A percentile compares a stretch with the other conserved stretches of the same genome.
Conservation (phyloP, 1,139 yeast species). For the Pichia sp. region DNA sequence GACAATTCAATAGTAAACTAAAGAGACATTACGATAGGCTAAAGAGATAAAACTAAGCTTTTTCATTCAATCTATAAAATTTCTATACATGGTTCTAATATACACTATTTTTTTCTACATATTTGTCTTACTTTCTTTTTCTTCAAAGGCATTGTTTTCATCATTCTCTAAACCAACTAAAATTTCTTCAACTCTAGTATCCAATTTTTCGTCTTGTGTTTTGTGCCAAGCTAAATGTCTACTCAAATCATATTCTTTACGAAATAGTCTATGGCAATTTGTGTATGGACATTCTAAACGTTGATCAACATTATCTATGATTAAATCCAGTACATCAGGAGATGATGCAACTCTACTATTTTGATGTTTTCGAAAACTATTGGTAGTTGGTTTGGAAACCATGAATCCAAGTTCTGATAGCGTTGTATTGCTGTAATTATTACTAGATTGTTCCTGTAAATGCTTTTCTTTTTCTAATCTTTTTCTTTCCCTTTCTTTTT, state of each 20-base stretch:
- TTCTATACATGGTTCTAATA: neutral
- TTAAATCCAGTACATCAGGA: conserved; percentile 29
- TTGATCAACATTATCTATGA: conserved; percentile 34
- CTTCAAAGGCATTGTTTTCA: neutral
- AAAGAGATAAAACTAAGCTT: neutral
- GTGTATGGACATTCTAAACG: conserved; percentile 40
- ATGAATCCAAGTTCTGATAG: conserved; percentile 5
- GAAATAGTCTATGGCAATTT: conserved; percentile 43
- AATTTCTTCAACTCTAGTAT: conserved; percentile 6
- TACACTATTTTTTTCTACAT: neutral
- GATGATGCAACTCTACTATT: conserved; percentile 23
- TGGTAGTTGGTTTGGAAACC: conserved; percentile 8
- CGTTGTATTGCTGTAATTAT: neutral
- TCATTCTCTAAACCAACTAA: neutral
- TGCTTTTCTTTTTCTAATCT: neutral
- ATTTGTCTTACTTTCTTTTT: neutral
- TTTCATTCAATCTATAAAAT: neutral
- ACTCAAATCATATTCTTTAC: conserved; percentile 41
- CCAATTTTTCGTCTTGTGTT: conserved; percentile 14
- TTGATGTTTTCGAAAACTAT: conserved; percentile 9
- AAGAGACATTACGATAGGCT: conserved; percentile 37
- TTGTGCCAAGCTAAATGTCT: conserved; percentile 55
- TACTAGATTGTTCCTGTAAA: neutral
- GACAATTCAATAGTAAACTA: conserved; percentile 69
- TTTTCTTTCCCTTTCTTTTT: conserved; percentile 2